A percentile compares a stretch with the other conserved stretches of the same genome.
Evolutionary conservation across 306 rosid species (phyloP).

Genomic region (Dryas drummondii): DNA sequence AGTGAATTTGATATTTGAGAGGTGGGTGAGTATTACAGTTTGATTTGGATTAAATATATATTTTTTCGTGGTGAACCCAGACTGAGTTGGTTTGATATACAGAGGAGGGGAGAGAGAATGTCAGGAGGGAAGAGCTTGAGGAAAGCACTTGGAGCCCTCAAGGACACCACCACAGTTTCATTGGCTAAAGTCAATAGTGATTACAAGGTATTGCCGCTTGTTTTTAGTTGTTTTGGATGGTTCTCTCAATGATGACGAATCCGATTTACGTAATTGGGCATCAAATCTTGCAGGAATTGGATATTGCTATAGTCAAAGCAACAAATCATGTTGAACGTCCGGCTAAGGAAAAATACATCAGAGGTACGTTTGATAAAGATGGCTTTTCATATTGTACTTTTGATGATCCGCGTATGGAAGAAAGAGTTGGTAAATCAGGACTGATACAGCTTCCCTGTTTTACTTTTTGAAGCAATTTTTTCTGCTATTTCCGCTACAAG

Average conservation of each 20-base stretch:
- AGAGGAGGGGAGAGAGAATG: conserved; percentile 58
- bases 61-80: conserved; percentile 17
- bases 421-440: conserved; percentile 18
- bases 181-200: conserved; percentile 99
- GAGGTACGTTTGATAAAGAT: conserved; percentile 47
- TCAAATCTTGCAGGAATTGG: conserved; percentile 72
- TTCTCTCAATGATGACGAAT: conserved; percentile 2
- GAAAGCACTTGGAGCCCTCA: conserved; percentile 94
- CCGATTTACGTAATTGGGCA: conserved; percentile 22
- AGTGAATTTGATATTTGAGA: conserved; percentile 17
- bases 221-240: conserved; percentile 9
- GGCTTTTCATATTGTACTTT: background rate
- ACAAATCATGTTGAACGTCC: conserved; percentile 96
- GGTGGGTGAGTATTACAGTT: background rate
- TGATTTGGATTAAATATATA: conserved; percentile 5
- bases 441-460: conserved; percentile 29
- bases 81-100: conserved; percentile 27
- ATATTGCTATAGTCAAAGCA: conserved; percentile 88
- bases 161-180: conserved; percentile 95
- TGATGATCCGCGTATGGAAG: conserved; percentile 21
- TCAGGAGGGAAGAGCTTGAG: conserved; percentile 84
- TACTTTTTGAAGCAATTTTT: conserved; percentile 72
- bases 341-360: conserved; percentile 81
- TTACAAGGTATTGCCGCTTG: conserved; percentile 66
- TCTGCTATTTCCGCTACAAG: conserved; percentile 96